Percentiles rank a stretch among this genome's conserved stretches.
phyloP scores from a whole-genome alignment of 176 grass and related monocot species.

The Bolboschoenus planiculmis region DNA sequence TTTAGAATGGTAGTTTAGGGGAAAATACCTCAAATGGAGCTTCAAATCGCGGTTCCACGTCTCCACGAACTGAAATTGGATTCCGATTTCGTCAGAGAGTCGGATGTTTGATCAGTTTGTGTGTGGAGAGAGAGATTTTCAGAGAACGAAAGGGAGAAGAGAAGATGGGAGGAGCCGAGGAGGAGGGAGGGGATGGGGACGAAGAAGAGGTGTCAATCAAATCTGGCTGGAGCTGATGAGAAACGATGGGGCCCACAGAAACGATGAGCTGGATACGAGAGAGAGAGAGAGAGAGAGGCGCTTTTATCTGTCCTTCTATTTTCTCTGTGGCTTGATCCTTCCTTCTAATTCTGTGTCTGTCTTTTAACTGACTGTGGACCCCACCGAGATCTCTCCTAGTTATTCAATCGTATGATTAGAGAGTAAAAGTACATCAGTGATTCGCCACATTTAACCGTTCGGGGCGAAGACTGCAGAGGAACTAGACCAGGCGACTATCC shows the following conservation, averaged over 20 bases:
- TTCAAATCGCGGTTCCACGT: neutral
- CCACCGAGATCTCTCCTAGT: neutral
- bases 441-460: neutral
- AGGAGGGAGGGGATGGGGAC: neutral
- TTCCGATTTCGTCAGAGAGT: neutral
- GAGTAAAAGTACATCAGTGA: too few species aligned
- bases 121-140: neutral
- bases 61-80: neutral
- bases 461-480: neutral
- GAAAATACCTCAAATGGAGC: neutral
- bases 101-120: neutral
- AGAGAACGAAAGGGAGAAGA: neutral
- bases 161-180: neutral
- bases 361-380: neutral
- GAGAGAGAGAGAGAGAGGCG: too few species aligned
- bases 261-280: slow-evolving; percentile 5
- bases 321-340: neutral
- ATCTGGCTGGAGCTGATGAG: neutral
- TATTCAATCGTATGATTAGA: too few species aligned
- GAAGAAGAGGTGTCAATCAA: slow-evolving; percentile 2
- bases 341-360: neutral
- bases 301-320: neutral
- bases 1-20: neutral
- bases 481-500: neutral
- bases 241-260: neutral